These are phyloP conservation scores for Pholiota molesta DNA, from an alignment of 768 basidiomycete genomes.

Conservation along the genomic window DNA sequence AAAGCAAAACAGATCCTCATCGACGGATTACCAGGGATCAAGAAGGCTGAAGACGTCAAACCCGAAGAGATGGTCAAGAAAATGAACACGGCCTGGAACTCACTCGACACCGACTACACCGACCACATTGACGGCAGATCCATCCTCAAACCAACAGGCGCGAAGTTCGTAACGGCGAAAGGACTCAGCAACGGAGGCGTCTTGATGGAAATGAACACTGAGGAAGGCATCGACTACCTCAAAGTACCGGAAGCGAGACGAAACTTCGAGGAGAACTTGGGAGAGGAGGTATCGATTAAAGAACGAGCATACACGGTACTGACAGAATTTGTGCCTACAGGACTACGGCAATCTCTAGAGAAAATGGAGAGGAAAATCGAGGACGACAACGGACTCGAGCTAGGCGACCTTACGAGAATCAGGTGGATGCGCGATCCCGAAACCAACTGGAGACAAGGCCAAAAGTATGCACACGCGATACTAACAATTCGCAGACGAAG, in stretches of 20 bases:
- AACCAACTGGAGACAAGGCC: conserved; percentile 9
- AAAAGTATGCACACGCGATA: conserved; percentile 9
- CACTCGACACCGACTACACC: background rate
- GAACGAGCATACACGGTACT: background rate
- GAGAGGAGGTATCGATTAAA: conserved; percentile 1
- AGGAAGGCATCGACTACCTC: background rate
- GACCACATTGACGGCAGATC: background rate
- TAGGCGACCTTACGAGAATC: background rate
- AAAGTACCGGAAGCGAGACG: background rate
- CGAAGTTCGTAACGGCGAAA: background rate
- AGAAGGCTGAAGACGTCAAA: background rate
- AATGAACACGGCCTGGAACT: conserved; percentile 7
- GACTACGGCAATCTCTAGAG: conserved; percentile 1
- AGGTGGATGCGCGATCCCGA: conserved; percentile 14
- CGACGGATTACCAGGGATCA: background rate
- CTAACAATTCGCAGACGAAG: conserved; percentile 4
- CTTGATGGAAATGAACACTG: conserved; percentile 1
- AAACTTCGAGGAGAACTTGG: background rate
- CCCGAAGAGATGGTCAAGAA: conserved; percentile 2
- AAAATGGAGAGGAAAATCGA: conserved; percentile 3
- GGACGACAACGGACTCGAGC: background rate
- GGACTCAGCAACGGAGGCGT: conserved; percentile 10
- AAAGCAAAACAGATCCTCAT: conserved; percentile 7
- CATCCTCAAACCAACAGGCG: background rate
- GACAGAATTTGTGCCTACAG: conserved; percentile 8